These are phyloP conservation scores for Aspergillus sp. DNA, from an alignment of 2,329 filamentous ascomycete genomes.

Conservation along the genomic window DNA sequence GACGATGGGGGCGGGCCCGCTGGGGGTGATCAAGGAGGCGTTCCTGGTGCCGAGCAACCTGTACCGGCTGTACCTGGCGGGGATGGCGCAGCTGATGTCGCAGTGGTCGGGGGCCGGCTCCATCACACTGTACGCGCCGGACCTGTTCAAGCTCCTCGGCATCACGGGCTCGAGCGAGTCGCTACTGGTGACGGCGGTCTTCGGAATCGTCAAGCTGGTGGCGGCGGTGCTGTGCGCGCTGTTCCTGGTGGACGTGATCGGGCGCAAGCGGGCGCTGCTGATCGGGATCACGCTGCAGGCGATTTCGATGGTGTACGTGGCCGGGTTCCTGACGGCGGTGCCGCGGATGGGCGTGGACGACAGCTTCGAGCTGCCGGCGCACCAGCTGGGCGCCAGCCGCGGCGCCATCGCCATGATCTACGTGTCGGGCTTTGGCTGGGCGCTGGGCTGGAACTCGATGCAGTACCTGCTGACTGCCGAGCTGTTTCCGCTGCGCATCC, in stretches of 20 bases:
- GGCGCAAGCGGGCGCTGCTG: slow-evolving; percentile 66
- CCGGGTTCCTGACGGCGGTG: slow-evolving; percentile 61
- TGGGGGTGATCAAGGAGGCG: slow-evolving; percentile 67
- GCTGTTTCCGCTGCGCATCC: slow-evolving; percentile 72
- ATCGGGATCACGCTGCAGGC: slow-evolving; percentile 61
- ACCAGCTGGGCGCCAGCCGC: slow-evolving; percentile 58
- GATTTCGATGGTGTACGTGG: slow-evolving; percentile 63
- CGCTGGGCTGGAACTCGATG: slow-evolving; percentile 71
- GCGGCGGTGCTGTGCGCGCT: slow-evolving; percentile 68
- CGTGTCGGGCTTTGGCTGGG: slow-evolving; percentile 67
- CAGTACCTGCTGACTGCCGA: slow-evolving; percentile 78
- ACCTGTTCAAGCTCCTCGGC: slow-evolving; percentile 71
- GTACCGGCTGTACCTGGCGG: slow-evolving; percentile 68
- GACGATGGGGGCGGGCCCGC: slow-evolving; percentile 62
- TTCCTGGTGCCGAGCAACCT: slow-evolving; percentile 67
- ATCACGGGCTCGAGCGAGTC: slow-evolving; percentile 66
- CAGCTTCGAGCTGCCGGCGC: slow-evolving; percentile 46
- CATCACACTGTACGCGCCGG: slow-evolving; percentile 74
- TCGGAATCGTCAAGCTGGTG: slow-evolving; percentile 71
- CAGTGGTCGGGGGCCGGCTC: slow-evolving; percentile 74
- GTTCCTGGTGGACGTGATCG: slow-evolving; percentile 77
- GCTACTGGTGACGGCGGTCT: slow-evolving; percentile 71
- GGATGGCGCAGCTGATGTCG: slow-evolving; percentile 67
- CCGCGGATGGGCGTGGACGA: slow-evolving; percentile 55
- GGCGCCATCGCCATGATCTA: slow-evolving; percentile 72